Percentiles rank a stretch among this genome's conserved stretches.
Evolutionary conservation across 2,329 filamentous ascomycete genomes (phyloP).

Genomic region (Trichophyton schoenleinii): DNA sequence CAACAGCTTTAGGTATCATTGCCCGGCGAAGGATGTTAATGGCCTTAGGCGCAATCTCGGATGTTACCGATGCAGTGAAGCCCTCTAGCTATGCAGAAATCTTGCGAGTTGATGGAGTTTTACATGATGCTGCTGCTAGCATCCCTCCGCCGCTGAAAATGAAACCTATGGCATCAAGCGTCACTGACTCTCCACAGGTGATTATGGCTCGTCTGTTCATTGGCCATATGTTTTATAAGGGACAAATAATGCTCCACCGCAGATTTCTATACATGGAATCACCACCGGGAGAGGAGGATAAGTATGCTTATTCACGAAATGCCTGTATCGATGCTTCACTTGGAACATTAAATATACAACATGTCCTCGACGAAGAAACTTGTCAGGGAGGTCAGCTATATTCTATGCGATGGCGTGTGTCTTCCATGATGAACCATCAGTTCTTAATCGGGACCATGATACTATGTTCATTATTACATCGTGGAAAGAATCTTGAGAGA

Average conservation of each 20-base stretch:
- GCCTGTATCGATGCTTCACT: constrained; percentile 37
- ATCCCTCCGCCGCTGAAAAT: constrained; percentile 15
- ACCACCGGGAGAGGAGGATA: not conserved
- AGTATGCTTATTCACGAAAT: constrained; percentile 26
- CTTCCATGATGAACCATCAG: constrained; percentile 45
- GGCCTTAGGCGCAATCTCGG: constrained; percentile 27
- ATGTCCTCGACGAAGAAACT: constrained; percentile 38
- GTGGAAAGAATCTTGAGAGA: constrained; percentile 3
- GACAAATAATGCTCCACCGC: constrained; percentile 17
- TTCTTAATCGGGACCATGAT: constrained; percentile 49
- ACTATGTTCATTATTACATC: constrained; percentile 31
- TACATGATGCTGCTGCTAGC: not conserved
- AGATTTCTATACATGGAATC: constrained; percentile 10
- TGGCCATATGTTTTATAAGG: constrained; percentile 16
- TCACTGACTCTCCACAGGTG: constrained; percentile 17
- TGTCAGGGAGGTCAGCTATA: constrained; percentile 42
- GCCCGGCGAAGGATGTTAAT: constrained; percentile 26
- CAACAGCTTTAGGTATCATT: constrained; percentile 30
- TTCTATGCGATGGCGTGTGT: constrained; percentile 45
- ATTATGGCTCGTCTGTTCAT: constrained; percentile 17
- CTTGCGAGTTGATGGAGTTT: constrained; percentile 10
- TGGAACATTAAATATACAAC: constrained; percentile 36
- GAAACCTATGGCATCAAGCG: constrained; percentile 15
- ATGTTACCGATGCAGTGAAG: constrained; percentile 25
- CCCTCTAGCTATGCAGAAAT: constrained; percentile 26